A percentile compares a stretch with the other conserved stretches of the same genome.
phyloP scores from a whole-genome alignment of 2,329 filamentous ascomycete species.

The Colletotrichum zoysiae region DNA sequence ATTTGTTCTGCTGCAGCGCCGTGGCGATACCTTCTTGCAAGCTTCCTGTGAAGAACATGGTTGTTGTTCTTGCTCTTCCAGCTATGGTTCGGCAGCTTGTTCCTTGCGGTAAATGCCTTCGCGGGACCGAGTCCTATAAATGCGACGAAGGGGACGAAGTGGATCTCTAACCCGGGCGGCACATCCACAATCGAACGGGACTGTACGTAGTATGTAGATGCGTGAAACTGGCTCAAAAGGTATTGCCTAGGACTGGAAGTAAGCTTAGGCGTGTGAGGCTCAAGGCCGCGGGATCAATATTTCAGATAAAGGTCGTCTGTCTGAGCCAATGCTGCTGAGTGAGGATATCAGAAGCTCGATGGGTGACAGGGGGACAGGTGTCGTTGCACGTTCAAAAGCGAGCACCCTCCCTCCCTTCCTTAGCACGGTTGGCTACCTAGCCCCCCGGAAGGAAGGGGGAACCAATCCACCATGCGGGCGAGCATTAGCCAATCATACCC shows the following conservation, averaged over 20 bases:
- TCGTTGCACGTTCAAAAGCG: conserved; percentile 17
- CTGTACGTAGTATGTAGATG: neutral
- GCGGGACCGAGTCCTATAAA: neutral
- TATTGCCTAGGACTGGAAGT: neutral
- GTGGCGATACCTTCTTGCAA: conserved; percentile 84
- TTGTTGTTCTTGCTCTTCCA: conserved; percentile 27
- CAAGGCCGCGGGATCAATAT: neutral
- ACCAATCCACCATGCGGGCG: neutral
- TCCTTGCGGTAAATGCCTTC: neutral
- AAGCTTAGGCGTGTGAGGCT: neutral
- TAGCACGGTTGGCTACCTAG: neutral
- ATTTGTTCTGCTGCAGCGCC: conserved; percentile 80
- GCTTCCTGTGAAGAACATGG: conserved; percentile 85
- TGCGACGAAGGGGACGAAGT: neutral
- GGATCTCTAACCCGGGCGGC: conserved; percentile 1
- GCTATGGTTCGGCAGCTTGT: neutral
- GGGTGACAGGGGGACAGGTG: conserved; percentile 35
- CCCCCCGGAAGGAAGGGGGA: neutral
- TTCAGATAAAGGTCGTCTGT: neutral
- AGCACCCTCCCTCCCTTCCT: conserved; percentile 4
- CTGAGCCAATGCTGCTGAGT: conserved; percentile 4
- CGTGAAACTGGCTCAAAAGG: neutral
- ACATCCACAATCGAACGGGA: neutral
- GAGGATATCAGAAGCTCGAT: conserved; percentile 9
- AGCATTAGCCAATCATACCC: neutral